Percentiles rank a stretch among this genome's conserved stretches.
Conservation (phyloP, 1,139 yeast species). For the Groenewaldozyma sp. region DNA sequence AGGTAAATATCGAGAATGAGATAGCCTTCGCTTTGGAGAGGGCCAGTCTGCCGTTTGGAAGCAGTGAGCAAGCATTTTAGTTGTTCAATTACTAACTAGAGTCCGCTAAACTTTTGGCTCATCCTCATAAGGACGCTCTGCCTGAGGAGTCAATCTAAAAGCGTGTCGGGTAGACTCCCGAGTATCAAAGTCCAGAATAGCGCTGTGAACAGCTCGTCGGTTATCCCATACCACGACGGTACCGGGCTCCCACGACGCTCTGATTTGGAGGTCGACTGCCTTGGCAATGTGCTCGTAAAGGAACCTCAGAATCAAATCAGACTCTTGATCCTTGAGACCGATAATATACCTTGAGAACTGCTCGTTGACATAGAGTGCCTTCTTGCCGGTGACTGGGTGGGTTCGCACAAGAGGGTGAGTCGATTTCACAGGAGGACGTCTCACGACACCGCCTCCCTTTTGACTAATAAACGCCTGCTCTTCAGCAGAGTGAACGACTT, state of each 20-base stretch:
- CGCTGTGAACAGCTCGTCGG: constrained; percentile 54
- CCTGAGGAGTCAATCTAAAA: constrained; percentile 27
- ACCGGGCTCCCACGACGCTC: constrained; percentile 50
- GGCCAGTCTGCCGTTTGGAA: no score
- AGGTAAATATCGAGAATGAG: no score
- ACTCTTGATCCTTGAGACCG: constrained; percentile 48
- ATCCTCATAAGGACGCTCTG: constrained; percentile 18
- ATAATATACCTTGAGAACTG: constrained; percentile 46
- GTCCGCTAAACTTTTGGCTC: constrained; percentile 9
- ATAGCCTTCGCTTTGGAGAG: no score
- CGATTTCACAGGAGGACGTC: constrained; percentile 41
- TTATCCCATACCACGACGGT: constrained; percentile 60
- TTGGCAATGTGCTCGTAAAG: constrained; percentile 40
- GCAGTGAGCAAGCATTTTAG: no score
- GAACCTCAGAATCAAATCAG: constrained; percentile 41
- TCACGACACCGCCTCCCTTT: constrained; percentile 38
- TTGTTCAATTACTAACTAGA: no score
- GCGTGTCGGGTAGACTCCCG: constrained; percentile 20
- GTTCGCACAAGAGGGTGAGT: constrained; percentile 48
- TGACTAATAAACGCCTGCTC: constrained; percentile 40
- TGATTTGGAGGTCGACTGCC: constrained; percentile 44
- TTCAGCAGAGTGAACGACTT: constrained; percentile 45
- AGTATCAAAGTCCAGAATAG: constrained; percentile 23
- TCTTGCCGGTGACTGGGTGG: constrained; percentile 48
- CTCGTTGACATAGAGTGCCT: constrained; percentile 43